phyloP scores from a whole-genome alignment of 306 rosid species.

The Sophora flavescens region DNA sequence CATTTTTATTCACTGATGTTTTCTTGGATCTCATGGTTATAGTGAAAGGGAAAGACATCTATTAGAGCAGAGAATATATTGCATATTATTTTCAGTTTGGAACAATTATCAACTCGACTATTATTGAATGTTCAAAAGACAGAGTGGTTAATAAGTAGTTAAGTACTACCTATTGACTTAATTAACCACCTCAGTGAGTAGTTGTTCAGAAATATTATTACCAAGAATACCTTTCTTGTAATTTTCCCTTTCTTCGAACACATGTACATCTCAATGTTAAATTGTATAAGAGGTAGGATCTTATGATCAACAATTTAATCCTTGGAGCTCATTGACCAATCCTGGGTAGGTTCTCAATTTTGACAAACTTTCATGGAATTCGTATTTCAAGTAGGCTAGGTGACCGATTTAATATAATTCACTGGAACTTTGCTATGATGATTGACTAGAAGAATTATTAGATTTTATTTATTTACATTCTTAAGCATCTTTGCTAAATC shows the following conservation, averaged over 20 bases:
- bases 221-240: not conserved
- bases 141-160: not conserved
- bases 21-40: slow-evolving; percentile 15
- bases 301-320: slow-evolving; percentile 13
- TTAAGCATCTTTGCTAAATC: slow-evolving; percentile 8
- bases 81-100: slow-evolving; percentile 23
- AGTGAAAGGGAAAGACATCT: slow-evolving; percentile 14
- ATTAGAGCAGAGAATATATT: not conserved
- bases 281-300: slow-evolving; percentile 23
- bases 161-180: not conserved
- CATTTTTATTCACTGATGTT: slow-evolving; percentile 2
- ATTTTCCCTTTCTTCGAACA: slow-evolving; percentile 9
- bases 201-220: slow-evolving; percentile 12
- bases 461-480: slow-evolving; percentile 30
- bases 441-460: slow-evolving; percentile 6
- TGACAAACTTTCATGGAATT: slow-evolving; percentile 8
- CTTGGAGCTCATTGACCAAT: slow-evolving; percentile 1
- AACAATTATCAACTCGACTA: slow-evolving; percentile 25
- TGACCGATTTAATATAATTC: not conserved
- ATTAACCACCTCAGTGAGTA: not conserved
- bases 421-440: not conserved
- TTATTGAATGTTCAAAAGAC: not conserved
- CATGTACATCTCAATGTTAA: not conserved
- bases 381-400: slow-evolving; percentile 19
- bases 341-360: slow-evolving; percentile 7